Conservation (phyloP, 2,329 filamentous ascomycete genomes). For the Nemania diffusa region DNA sequence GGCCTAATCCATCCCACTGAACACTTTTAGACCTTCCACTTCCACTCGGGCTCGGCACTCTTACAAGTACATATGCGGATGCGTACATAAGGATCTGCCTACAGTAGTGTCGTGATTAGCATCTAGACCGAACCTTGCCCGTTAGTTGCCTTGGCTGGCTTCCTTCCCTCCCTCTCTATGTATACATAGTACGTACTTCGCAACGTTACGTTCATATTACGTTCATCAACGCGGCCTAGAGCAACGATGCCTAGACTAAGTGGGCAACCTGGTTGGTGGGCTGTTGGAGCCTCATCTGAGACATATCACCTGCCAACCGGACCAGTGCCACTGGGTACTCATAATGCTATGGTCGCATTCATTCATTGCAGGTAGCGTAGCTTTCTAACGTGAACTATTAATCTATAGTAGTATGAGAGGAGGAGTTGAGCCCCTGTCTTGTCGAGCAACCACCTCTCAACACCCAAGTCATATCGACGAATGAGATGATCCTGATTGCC, state of each 20-base stretch:
- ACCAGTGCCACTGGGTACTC: constrained; percentile 18
- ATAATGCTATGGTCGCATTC: constrained; percentile 35
- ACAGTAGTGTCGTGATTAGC: constrained; percentile 22
- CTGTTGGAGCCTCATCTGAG: constrained; percentile 42
- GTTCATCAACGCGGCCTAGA: constrained; percentile 34
- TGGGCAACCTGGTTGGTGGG: constrained; percentile 20
- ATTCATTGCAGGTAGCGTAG: neutral
- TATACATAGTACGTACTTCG: constrained; percentile 33
- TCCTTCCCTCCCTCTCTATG: neutral
- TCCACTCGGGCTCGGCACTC: constrained; percentile 12
- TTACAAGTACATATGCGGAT: neutral
- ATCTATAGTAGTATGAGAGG: neutral
- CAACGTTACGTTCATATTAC: constrained; percentile 50
- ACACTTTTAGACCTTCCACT: constrained; percentile 30
- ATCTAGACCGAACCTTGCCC: constrained; percentile 10
- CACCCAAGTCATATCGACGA: constrained; percentile 27
- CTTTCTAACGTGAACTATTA: constrained; percentile 13
- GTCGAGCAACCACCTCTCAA: neutral
- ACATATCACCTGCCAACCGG: constrained; percentile 30
- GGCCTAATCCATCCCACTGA: constrained; percentile 31
- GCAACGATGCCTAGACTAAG: neutral
- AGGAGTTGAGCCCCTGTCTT: neutral
- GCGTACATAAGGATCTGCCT: neutral
- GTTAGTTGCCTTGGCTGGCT: neutral
- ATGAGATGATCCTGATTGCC: constrained; percentile 19